phyloP scores from a whole-genome alignment of 345 rosid genomes.

The Melaleuca quinquenervia region DNA sequence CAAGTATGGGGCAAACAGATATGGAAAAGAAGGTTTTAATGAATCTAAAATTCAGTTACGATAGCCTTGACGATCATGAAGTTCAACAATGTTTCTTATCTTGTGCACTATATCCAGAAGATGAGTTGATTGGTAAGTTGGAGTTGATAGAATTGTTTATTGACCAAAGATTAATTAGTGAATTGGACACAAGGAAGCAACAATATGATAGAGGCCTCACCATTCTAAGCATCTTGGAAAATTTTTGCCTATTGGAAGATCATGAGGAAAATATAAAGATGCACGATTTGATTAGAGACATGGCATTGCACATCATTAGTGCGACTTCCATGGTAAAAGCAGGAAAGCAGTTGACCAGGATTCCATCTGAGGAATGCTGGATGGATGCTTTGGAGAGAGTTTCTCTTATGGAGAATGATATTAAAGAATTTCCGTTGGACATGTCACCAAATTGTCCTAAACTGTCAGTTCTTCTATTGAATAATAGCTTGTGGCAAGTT shows the following conservation, averaged over 20 bases:
- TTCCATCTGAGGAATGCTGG: not conserved
- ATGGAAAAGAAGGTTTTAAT: not conserved
- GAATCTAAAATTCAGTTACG: slow-evolving; percentile 9
- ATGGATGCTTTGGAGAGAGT: not conserved
- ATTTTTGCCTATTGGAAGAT: not conserved
- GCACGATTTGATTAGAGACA: not conserved
- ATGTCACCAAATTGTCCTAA: not conserved
- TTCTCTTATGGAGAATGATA: not conserved
- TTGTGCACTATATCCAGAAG: slow-evolving; percentile 17
- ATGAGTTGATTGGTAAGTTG: not conserved
- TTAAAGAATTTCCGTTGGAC: not conserved
- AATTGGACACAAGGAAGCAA: not conserved
- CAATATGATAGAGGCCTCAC: slow-evolving; percentile 1
- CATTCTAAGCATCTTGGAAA: slow-evolving; percentile 13
- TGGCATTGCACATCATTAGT: not conserved
- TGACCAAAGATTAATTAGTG: slow-evolving; percentile 9
- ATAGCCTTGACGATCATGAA: not conserved
- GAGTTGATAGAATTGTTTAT: slow-evolving; percentile 7
- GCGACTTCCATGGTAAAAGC: not conserved
- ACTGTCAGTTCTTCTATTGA: not conserved
- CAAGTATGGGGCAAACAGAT: not conserved
- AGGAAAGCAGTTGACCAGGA: not conserved
- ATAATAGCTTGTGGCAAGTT: not conserved
- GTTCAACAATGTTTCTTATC: slow-evolving; percentile 11
- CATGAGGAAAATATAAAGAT: not conserved